phyloP scores from a whole-genome alignment of 2,329 filamentous ascomycete species.

The Phyllosticta paracitricarpa region DNA sequence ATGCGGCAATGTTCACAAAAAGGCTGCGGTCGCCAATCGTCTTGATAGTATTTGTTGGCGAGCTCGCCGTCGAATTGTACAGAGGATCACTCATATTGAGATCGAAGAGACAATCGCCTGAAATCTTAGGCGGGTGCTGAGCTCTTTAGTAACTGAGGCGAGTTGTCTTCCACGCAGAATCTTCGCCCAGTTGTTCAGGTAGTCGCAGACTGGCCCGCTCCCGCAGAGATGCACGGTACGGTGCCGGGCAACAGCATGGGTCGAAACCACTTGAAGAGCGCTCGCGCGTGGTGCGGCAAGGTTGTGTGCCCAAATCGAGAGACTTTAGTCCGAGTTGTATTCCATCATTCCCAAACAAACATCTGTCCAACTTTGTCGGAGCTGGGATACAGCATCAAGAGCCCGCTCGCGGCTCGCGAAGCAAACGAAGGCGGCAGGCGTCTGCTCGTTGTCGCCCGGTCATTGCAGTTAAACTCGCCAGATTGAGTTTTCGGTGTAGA shows the following conservation, averaged over 20 bases:
- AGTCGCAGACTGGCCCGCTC: neutral
- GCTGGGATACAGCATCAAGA: neutral
- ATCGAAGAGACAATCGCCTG: neutral
- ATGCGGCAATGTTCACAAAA: conserved; percentile 1
- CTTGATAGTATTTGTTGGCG: neutral
- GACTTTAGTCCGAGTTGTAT: neutral
- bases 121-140: neutral
- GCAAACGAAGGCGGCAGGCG: neutral
- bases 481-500: neutral
- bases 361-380: neutral
- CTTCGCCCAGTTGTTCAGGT: neutral
- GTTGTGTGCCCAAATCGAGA: neutral
- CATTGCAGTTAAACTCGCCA: neutral
- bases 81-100: neutral
- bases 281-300: neutral
- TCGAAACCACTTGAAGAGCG: neutral
- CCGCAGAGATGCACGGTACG: neutral
- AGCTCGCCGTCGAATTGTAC: neutral
- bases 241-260: neutral
- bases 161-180: neutral
- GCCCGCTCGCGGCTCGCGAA: neutral
- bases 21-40: conserved; percentile 1
- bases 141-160: neutral
- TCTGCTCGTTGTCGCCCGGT: neutral
- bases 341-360: neutral